These are phyloP conservation scores for Neospermospora avenae DNA, from an alignment of 2,329 filamentous ascomycete genomes.

Conservation along the genomic window DNA sequence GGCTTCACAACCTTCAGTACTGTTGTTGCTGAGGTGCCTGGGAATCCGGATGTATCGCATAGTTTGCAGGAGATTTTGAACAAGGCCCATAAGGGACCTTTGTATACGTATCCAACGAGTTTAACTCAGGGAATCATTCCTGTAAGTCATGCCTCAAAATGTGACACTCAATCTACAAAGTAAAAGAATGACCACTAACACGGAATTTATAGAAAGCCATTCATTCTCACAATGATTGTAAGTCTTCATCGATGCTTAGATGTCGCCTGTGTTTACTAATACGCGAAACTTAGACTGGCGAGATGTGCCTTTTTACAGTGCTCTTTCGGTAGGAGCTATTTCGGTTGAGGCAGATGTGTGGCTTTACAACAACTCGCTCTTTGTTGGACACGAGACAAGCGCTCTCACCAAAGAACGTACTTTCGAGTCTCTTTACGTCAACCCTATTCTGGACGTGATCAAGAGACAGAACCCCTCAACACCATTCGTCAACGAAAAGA, in stretches of 20 bases:
- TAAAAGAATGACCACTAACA: not conserved
- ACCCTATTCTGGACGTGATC: conserved; percentile 29
- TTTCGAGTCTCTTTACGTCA: conserved; percentile 31
- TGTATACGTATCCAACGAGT: conserved; percentile 59
- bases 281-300: conserved; percentile 48
- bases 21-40: conserved; percentile 6
- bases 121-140: conserved; percentile 58
- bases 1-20: not conserved
- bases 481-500: conserved; percentile 44
- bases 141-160: conserved; percentile 35
- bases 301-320: conserved; percentile 30
- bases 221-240: conserved; percentile 60
- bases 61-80: conserved; percentile 53
- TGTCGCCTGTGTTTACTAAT: conserved; percentile 34
- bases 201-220: conserved; percentile 43
- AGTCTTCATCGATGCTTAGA: conserved; percentile 40
- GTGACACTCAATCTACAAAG: not conserved
- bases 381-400: conserved; percentile 29
- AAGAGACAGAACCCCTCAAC: conserved; percentile 33
- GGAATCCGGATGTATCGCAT: conserved; percentile 39
- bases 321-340: conserved; percentile 26
- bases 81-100: conserved; percentile 48
- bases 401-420: conserved; percentile 26
- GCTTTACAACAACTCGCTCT: conserved; percentile 30
- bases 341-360: conserved; percentile 33